These are phyloP conservation scores for Prosopis cineraria DNA, from an alignment of 306 rosid species.

Conservation along the genomic window DNA sequence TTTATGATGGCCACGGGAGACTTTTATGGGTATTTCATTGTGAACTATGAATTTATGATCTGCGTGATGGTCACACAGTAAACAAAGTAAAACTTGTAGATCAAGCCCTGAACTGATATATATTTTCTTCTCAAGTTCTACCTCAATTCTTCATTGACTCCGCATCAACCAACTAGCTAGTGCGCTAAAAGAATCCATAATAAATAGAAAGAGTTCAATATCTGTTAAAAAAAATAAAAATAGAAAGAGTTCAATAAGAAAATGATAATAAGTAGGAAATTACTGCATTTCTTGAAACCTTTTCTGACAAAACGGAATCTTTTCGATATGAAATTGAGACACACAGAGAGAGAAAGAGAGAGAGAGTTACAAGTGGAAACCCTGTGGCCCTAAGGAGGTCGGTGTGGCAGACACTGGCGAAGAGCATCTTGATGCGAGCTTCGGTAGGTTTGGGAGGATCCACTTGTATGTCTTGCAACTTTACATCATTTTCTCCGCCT, in stretches of 20 bases:
- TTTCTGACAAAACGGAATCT: background rate
- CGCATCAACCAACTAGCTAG: background rate
- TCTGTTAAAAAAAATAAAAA: no score
- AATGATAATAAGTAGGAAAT: no score
- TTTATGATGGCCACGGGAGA: no score
- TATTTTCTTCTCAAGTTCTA: no score
- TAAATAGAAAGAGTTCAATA: background rate
- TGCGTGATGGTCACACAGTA: no score
- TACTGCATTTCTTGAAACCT: background rate
- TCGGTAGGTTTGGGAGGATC: background rate
- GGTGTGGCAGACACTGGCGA: conserved; percentile 10
- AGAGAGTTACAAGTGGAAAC: background rate
- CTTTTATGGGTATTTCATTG: no score
- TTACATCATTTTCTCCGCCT: background rate
- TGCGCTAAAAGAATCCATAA: background rate
- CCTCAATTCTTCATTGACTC: background rate
- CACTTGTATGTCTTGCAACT: background rate
- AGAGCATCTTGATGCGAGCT: background rate
- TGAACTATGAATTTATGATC: no score
- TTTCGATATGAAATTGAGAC: background rate
- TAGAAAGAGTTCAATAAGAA: background rate
- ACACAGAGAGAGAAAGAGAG: background rate
- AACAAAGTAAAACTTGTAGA: no score
- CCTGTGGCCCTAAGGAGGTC: background rate
- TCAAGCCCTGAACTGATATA: no score